Evolutionary conservation across 202 grass and related monocot genomes (phyloP), one percentile per base, ranked within the genome.

Genomic region (Digitaria exilis): DNA sequence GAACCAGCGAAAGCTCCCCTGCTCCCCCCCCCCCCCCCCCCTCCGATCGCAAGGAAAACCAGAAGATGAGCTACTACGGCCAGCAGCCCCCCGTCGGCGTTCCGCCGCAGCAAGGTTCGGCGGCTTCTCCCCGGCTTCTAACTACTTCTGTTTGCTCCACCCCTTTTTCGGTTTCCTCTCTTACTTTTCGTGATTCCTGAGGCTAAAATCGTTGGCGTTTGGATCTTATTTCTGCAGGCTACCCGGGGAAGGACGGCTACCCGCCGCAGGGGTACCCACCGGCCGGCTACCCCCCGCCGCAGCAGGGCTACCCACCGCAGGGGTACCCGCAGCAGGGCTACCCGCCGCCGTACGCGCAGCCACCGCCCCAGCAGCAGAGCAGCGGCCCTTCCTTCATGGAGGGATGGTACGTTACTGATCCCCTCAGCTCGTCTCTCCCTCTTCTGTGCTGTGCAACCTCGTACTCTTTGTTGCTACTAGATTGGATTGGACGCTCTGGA

Each of bases 321-420:
- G 94, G 88, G 8, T 93, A 93, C 77, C 88, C 91, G 1, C 78
- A 57, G 7, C 68, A 69, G 55, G 85, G 70, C 13, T 94, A 94
- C 77, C 84, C 88, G 51, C 92, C 92, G 49, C 94, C 50, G 67
- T 94, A 97, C 82, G 81, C 89, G 21, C 91, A 90, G 80, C 94
- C 80, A 80, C 94, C 91, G 2, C 94, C 85, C n/a, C 87, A 37
- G 51, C 88, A 82, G 58, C 67, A 88, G 30, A 88, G 50, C 80
- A 89, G 54, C 61, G 90, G 92, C 14, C 94, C 94, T 84, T 92
- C 94, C 88, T 92, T 92, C 86, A 87, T 97, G 90, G 86, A 97
- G 55, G 95, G 95, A 94, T 97, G 95, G 95, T 94, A 84, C 9
- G 86, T 65, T 80, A 79, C 43, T 65, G 26, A 22, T 41, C 39